These are phyloP conservation scores for Scleroderma citrinum DNA, from an alignment of 768 basidiomycete genomes.

Conservation along the genomic window DNA sequence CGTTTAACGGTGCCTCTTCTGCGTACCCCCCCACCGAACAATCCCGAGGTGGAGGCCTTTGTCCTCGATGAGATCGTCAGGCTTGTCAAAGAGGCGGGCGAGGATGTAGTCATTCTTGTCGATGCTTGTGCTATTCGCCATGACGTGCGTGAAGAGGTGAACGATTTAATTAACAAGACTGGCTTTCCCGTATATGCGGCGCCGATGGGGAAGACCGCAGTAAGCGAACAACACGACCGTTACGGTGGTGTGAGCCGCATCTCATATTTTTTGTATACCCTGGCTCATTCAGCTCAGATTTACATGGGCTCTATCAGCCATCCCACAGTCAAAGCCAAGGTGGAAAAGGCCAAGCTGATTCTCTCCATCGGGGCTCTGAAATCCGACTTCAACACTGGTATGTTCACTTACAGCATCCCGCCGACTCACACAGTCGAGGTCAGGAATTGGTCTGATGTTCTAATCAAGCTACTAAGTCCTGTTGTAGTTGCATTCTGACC, in stretches of 20 bases:
- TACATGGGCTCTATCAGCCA: slow-evolving; percentile 70
- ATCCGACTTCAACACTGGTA: slow-evolving; percentile 86
- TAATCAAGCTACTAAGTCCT: background rate
- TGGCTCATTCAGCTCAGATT: slow-evolving; percentile 39
- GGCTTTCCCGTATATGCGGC: slow-evolving; percentile 69
- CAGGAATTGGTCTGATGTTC: background rate
- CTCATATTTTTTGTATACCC: background rate
- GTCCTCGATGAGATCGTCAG: slow-evolving; percentile 70
- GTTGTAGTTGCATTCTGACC: slow-evolving; percentile 66
- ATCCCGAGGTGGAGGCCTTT: slow-evolving; percentile 53
- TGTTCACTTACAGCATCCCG: slow-evolving; percentile 73
- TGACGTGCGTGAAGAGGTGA: slow-evolving; percentile 54
- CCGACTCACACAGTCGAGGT: slow-evolving; percentile 59
- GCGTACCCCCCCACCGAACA: slow-evolving; percentile 44
- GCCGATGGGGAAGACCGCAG: slow-evolving; percentile 76
- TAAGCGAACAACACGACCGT: slow-evolving; percentile 64
- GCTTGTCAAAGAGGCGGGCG: slow-evolving; percentile 51
- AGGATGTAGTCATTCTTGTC: slow-evolving; percentile 67
- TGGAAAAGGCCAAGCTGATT: slow-evolving; percentile 72
- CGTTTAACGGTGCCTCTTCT: slow-evolving; percentile 57
- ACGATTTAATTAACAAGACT: slow-evolving; percentile 57
- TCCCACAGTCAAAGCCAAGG: slow-evolving; percentile 59
- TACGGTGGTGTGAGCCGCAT: slow-evolving; percentile 67
- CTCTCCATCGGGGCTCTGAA: slow-evolving; percentile 65
- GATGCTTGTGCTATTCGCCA: slow-evolving; percentile 80